These are phyloP conservation scores for Aureobasidium sp. DNA, from an alignment of 2,329 filamentous ascomycete genomes.

Conservation along the genomic window DNA sequence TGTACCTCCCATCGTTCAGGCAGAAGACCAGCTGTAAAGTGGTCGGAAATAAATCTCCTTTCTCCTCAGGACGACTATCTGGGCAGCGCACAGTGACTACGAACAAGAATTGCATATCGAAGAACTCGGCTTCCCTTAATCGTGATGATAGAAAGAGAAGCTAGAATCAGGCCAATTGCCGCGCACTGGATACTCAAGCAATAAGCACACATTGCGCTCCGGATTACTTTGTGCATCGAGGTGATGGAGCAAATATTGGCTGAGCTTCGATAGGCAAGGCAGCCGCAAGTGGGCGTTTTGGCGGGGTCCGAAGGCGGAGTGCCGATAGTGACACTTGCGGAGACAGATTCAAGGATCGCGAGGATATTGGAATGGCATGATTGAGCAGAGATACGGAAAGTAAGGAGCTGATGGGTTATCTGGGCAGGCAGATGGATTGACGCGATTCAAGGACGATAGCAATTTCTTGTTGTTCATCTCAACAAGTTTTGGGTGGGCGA, in stretches of 20 bases:
- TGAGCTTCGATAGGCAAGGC: slow-evolving; percentile 3
- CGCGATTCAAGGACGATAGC: not conserved
- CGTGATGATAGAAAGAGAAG: no score
- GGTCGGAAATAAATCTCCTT: not conserved
- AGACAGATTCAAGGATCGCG: not conserved
- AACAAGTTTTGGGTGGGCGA: slow-evolving; percentile 12
- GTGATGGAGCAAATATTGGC: not conserved
- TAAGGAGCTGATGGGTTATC: not conserved
- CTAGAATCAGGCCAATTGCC: not conserved
- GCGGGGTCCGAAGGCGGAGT: slow-evolving; percentile 14
- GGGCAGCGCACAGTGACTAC: not conserved
- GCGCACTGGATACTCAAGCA: not conserved
- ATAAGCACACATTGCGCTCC: not conserved
- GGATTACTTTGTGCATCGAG: not conserved
- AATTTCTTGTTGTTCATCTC: slow-evolving; percentile 7
- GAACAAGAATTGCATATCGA: not conserved
- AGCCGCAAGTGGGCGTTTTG: slow-evolving; percentile 2
- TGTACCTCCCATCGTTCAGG: not conserved
- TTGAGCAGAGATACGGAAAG: not conserved
- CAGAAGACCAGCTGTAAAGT: not conserved
- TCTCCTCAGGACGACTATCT: not conserved
- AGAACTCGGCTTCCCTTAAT: not conserved
- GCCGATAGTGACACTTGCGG: slow-evolving; percentile 2
- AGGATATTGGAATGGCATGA: not conserved
- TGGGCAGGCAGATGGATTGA: not conserved